Evolutionary conservation across 352 stramenopile species (phyloP).

Genomic region (Phytopythium mirpurense): DNA sequence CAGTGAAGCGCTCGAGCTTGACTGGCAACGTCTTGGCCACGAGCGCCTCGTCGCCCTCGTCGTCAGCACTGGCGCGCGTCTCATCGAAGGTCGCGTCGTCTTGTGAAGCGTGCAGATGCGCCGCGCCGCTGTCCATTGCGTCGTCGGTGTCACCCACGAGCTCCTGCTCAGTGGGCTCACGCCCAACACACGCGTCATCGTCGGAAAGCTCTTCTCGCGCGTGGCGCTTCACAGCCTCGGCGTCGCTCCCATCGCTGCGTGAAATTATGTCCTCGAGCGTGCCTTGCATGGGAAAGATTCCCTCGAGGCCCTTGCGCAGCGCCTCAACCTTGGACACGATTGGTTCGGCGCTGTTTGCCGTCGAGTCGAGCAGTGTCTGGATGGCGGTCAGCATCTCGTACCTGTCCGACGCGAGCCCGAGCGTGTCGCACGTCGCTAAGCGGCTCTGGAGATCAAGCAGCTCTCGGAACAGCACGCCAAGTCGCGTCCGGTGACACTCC

Average conservation of each 20-base stretch:
- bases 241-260: not conserved
- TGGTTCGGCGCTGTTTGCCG: not conserved
- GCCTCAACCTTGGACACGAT: not conserved
- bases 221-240: not conserved
- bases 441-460: slow-evolving; percentile 3
- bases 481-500: not conserved
- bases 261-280: not conserved
- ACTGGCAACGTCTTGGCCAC: not conserved
- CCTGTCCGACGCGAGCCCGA: not conserved
- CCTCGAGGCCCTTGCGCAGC: slow-evolving; percentile 6
- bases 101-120: not conserved
- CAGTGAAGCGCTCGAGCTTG: slow-evolving; percentile 20
- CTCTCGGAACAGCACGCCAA: not conserved
- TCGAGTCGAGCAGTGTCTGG: not conserved
- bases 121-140: not conserved
- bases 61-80: not conserved
- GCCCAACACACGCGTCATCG: not conserved
- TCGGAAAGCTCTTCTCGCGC: slow-evolving; percentile 2
- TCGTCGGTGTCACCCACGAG: not conserved
- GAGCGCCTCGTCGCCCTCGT: not conserved
- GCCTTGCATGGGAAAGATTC: not conserved
- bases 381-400: slow-evolving; percentile 3
- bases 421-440: not conserved
- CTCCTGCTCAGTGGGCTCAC: not conserved
- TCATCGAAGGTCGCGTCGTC: not conserved